Evolutionary conservation across 1,139 yeast species (phyloP), one percentile per base, ranked within the genome.

Genomic region (Debaryomycetaceae sp.): DNA sequence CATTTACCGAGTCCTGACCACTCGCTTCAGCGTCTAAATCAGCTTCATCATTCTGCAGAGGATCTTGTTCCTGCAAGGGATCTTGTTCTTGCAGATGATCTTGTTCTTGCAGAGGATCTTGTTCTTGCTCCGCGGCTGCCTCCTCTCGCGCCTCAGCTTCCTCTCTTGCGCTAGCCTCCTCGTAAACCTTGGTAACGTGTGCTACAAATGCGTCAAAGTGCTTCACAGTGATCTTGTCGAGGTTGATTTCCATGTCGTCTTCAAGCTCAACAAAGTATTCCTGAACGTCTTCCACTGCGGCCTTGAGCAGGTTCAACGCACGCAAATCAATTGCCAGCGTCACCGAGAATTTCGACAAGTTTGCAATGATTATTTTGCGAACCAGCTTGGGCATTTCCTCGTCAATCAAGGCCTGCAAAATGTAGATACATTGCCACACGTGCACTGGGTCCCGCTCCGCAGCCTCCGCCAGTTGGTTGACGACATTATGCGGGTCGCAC

Each of bases 401-500:
- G 36, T 64, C 70, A 26, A 71, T 54, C 10, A 18, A 10, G 4
- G 62, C 62, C 27, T 64, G 66, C 29, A 82, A 45, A 21, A 82
- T 53, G 25, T 73, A 76, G 22, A 66, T 53, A 1, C 76, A 73
- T 37, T 80, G 73, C 44, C 66, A 65, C 5, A 76, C 49, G 40
- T 80, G 93, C 4, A 72, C 57, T 6, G 20, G 20, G 6, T 68
- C 52, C 19, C 74, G 69, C 13, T 46, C 47, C 4, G 47, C 45
- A 13, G 60, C 47, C 3, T 57, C 63, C 3, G 55, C 68, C 1
- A 59, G 48, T 28, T 60, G 53, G 32, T 72, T 70, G 3, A 77
- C 87, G 8, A 81, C 58, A 40, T 77, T 75, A 26, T 57, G 55
- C 0, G 95, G 94, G 49, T 86, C 92, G 23, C 95, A 80, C 95